These are phyloP conservation scores for Ceratocystis lukuohia DNA, from an alignment of 2,329 filamentous ascomycete genomes.

Conservation along the genomic window DNA sequence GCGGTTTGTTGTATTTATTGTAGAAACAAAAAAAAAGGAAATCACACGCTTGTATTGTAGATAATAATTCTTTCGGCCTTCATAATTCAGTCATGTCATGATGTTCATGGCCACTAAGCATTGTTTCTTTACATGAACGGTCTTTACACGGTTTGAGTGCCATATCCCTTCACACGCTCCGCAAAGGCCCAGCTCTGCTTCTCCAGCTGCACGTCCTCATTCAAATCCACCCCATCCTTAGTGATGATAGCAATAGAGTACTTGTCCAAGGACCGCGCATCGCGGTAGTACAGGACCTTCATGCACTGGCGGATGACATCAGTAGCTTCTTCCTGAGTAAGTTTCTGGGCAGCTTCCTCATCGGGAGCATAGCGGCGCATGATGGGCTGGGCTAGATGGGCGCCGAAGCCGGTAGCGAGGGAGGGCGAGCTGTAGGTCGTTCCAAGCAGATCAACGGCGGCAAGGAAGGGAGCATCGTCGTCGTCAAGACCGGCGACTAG, in stretches of 20 bases:
- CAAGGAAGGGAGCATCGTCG: slow-evolving; percentile 71
- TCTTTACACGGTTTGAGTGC: slow-evolving; percentile 57
- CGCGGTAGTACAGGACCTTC: slow-evolving; percentile 96
- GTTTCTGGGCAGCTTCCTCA: slow-evolving; percentile 58
- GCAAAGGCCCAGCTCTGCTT: slow-evolving; percentile 97
- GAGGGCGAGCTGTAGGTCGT: slow-evolving; percentile 82
- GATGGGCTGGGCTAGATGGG: slow-evolving; percentile 84
- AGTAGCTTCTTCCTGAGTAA: slow-evolving; percentile 68
- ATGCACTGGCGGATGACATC: slow-evolving; percentile 80
- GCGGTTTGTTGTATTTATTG: background rate
- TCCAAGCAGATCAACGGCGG: slow-evolving; percentile 79
- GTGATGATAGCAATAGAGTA: slow-evolving; percentile 88
- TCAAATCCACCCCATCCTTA: slow-evolving; percentile 74
- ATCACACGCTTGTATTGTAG: slow-evolving; percentile 17
- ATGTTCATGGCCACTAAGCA: background rate
- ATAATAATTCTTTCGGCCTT: slow-evolving; percentile 7
- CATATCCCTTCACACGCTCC: slow-evolving; percentile 86
- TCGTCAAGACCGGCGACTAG: slow-evolving; percentile 82
- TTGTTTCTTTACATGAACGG: no score
- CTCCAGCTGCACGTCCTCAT: slow-evolving; percentile 77
- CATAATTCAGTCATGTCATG: slow-evolving; percentile 1
- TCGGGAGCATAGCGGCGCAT: slow-evolving; percentile 74
- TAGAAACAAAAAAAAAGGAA: slow-evolving; percentile 1
- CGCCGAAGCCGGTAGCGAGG: slow-evolving; percentile 84
- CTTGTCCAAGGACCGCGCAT: slow-evolving; percentile 79